Conservation (phyloP, 257 asterid genomes). For the Mentha longifolia region DNA sequence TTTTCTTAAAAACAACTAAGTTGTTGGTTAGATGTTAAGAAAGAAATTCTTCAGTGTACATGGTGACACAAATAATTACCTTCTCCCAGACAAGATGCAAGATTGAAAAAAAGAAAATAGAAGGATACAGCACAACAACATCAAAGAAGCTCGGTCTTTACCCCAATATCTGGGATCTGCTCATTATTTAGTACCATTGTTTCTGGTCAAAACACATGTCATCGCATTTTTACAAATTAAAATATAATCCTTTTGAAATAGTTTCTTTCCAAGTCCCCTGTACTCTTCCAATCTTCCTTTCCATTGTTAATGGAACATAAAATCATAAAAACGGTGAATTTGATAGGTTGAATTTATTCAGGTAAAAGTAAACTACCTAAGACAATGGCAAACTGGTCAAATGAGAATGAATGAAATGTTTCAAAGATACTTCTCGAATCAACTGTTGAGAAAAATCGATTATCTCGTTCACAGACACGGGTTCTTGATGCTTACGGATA, state of each 20-base stretch:
- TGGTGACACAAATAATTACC: constrained; percentile 8
- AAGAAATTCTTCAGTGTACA: background rate
- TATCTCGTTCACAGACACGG: background rate
- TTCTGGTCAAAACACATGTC: background rate
- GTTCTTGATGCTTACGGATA: background rate
- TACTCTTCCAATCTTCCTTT: background rate
- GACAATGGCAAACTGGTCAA: background rate
- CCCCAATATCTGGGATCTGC: background rate
- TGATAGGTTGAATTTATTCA: background rate
- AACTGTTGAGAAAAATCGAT: too few species aligned
- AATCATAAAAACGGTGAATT: background rate
- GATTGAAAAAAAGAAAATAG: background rate
- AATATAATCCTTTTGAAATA: background rate
- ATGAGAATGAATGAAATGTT: background rate
- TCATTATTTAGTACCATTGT: background rate
- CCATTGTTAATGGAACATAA: background rate
- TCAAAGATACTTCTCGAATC: background rate
- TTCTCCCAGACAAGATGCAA: constrained; percentile 18
- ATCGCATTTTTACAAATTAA: background rate
- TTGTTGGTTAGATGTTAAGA: background rate
- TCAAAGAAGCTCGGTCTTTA: background rate
- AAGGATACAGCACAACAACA: background rate
- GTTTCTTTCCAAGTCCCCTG: background rate
- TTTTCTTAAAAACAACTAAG: constrained; percentile 10
- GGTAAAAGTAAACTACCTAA: background rate